Base-by-base conservation (phyloP, 306 rosid species). In the Rosa persica region DNA sequence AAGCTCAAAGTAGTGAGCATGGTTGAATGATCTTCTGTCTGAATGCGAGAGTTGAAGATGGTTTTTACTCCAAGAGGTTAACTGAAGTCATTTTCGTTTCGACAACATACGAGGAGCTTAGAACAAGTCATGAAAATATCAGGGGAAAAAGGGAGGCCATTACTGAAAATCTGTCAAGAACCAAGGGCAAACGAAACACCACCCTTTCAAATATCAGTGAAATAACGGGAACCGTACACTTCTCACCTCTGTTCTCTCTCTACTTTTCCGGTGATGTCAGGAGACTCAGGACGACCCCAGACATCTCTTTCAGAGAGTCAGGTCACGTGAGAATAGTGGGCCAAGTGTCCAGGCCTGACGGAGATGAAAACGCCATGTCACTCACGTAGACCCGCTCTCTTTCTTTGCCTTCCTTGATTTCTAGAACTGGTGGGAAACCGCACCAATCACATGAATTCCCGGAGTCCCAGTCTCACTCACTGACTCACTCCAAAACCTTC, bases 301-400 rank as follows among this genome's bases (percentile, higher is more conserved):
- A 66, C 70, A 36, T 66, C 46, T 3, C 70, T 19, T 0, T 66
- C 68, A 30, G 9, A 9, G 25, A 25, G 12, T 0, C 12, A n/a
- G 62, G 11, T 57, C 66, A 88, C 87, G 88, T 85, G 90, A 82
- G 77, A 17, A 17, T 70, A 9, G 44, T 54, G 67, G 0, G 81
- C 75, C 89, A 87, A 85, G 86, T 49, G 69, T 70, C 38, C 65
- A 0, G 3, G 10, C 54, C 0, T 12, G 0, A 6, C 42, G n/a
- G 70, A 17, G 76, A 85, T 79, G 16, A 80, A 61, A 44, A 22
- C 23, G 81, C 90, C 81, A 77, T 77, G 73, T 74, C 82, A 55
- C 47, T 58, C 20, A 55, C 67, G 23, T 70, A 30, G 39, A 70
- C 65, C 30, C 30, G 54, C n/a, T 47, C 34, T 48, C 69, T 73